Base-by-base conservation (phyloP, 1,284 basidiomycete genomes). In the Cryptococcus sp. region DNA sequence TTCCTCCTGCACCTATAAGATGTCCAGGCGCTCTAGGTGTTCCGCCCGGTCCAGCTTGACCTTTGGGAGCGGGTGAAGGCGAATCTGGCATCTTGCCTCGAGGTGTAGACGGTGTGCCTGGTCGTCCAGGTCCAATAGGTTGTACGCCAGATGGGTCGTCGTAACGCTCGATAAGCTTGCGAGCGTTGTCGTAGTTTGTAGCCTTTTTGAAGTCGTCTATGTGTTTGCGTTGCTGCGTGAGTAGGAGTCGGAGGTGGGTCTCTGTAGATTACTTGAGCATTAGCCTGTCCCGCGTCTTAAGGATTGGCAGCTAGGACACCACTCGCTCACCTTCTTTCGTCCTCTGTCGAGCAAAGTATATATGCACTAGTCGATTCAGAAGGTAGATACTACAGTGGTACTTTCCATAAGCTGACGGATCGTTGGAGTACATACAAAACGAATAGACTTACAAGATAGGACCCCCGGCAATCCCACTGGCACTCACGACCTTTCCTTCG, bases 131-230 rank as follows among this genome's bases (percentile, higher is more conserved):
- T 37, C 59, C 66, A 53, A 61, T 57, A 52, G 69, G 68, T 40
- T 70, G 75, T 54, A 23, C 17, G 46, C 46, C 43, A 17, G 50
- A 34, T 49, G 76, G 63, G 74, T 89, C 88, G 63, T 96, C 95
- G 71, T 98, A 98, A 58, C 87, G 86, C 73, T 97, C 93, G 16
- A 99, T 82, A 48, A 99, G 83, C 68, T 88, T 89, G 52, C 90
- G 87, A 17, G 93, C 95, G 25, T 86, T 86, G 75, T 99, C 93
- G 77, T 91, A 99, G 69, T 95, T 94, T 0, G 93, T 97, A 69
- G 91, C 93, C 79, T 92, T 90, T 82, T 99, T 99, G 68, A 99
- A 90, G 71, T 97, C 94, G 66, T 96, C 94, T 29, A 99, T 85
- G 74, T 92, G 94, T 41, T 84, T 84, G 39, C 89, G 86, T 67